phyloP scores from a whole-genome alignment of 345 rosid genomes.

The Nephelium lappaceum region DNA sequence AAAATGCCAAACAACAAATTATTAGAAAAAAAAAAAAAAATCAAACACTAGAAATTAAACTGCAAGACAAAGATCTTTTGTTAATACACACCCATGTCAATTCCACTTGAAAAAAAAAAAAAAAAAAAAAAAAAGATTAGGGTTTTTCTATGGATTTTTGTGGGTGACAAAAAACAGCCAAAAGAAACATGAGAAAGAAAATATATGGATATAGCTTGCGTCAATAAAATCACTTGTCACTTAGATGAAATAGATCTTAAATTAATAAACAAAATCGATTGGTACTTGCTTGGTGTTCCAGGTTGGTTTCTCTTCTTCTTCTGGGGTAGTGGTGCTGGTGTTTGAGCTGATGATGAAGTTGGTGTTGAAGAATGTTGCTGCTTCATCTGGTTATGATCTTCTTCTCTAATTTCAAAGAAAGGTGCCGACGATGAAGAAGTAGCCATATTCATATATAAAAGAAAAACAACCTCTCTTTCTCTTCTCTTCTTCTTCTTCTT shows the following conservation, averaged over 20 bases:
- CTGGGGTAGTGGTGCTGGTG: slow-evolving; percentile 51
- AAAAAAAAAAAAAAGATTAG: slow-evolving; percentile 23
- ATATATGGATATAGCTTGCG: neutral
- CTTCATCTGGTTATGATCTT: slow-evolving; percentile 55
- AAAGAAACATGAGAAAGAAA: slow-evolving; percentile 2
- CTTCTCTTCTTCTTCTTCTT: neutral
- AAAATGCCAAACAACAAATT: slow-evolving; percentile 19
- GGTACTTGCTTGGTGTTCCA: slow-evolving; percentile 77
- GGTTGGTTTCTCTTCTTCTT: slow-evolving; percentile 80
- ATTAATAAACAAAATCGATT: slow-evolving; percentile 19
- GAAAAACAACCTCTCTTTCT: neutral
- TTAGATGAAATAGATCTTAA: slow-evolving; percentile 7
- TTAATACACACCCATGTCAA: slow-evolving; percentile 1
- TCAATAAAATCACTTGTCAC: neutral
- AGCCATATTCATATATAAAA: slow-evolving; percentile 38
- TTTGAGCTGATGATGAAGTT: slow-evolving; percentile 39
- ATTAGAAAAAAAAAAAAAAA: slow-evolving; percentile 20
- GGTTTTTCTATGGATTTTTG: slow-evolving; percentile 22
- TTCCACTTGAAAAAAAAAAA: neutral
- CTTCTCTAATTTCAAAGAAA: slow-evolving; percentile 67
- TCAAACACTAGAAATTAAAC: neutral
- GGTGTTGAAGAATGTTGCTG: slow-evolving; percentile 52
- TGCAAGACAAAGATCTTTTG: neutral
- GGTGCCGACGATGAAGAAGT: slow-evolving; percentile 64
- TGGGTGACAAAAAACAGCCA: neutral